Evolutionary conservation across 1,284 basidiomycete genomes (phyloP).

Genomic region (Moesziomyces parantarcticus): DNA sequence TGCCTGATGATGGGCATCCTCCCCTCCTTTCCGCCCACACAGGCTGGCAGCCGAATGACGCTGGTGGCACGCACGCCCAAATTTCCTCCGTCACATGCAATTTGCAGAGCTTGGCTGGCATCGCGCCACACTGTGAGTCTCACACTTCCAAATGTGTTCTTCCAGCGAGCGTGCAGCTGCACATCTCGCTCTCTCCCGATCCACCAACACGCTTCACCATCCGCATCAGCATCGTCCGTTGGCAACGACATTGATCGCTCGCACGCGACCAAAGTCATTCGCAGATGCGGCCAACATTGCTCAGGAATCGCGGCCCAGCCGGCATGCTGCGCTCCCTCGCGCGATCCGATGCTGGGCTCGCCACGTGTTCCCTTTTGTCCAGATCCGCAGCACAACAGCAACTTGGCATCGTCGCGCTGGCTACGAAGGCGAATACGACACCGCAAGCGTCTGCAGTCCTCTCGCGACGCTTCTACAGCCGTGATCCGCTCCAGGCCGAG

Average conservation of each 20-base stretch:
- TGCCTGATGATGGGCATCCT: slow-evolving; percentile 1
- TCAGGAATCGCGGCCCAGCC: slow-evolving; percentile 26
- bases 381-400: slow-evolving; percentile 3
- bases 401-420: not conserved
- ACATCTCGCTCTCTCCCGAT: not conserved
- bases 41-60: not conserved
- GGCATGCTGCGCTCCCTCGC: slow-evolving; percentile 11
- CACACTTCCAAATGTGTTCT: not conserved
- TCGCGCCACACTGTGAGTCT: not conserved
- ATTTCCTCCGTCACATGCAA: not conserved
- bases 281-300: slow-evolving; percentile 21
- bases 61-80: too few species aligned
- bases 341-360: not conserved
- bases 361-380: slow-evolving; percentile 1
- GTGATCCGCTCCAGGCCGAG: slow-evolving; percentile 59
- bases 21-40: too few species aligned
- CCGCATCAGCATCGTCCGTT: not conserved
- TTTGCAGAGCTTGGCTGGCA: not conserved
- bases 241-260: too few species aligned
- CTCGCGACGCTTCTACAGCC: slow-evolving; percentile 33
- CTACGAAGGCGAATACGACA: not conserved
- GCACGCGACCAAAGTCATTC: not conserved
- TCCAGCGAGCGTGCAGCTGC: not conserved
- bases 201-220: not conserved
- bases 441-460: not conserved